These are phyloP conservation scores for Amborella trichopoda DNA, from an alignment of 164 flowering plant species.

Conservation along the genomic window DNA sequence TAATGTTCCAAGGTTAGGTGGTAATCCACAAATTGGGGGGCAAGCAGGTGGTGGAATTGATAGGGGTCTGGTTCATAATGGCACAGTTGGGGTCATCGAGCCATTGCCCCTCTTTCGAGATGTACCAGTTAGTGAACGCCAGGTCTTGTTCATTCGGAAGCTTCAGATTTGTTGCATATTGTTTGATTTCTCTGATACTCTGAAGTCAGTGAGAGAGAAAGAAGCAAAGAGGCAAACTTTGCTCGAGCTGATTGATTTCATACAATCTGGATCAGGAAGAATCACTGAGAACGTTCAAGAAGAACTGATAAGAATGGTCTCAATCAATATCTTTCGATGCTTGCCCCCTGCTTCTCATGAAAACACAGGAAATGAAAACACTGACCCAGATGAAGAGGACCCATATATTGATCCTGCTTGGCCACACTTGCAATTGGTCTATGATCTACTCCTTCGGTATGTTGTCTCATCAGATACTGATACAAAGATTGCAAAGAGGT, in stretches of 20 bases:
- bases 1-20: constrained; percentile 6
- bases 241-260: constrained; percentile 24
- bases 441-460: constrained; percentile 33
- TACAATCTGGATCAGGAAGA: constrained; percentile 24
- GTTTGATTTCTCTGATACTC: constrained; percentile 25
- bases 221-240: constrained; percentile 27
- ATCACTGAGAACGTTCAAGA: constrained; percentile 21
- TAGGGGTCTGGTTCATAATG: neutral
- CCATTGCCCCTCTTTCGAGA: constrained; percentile 44
- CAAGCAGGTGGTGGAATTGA: constrained; percentile 4
- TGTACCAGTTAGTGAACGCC: constrained; percentile 40
- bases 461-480: constrained; percentile 35
- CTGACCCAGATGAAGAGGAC: constrained; percentile 71
- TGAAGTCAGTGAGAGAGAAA: constrained; percentile 21
- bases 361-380: constrained; percentile 41
- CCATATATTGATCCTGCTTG: constrained; percentile 57
- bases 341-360: constrained; percentile 61
- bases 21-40: neutral
- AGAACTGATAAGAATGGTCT: constrained; percentile 39
- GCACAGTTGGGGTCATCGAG: constrained; percentile 23
- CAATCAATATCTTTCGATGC: constrained; percentile 54
- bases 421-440: constrained; percentile 37
- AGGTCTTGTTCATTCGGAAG: constrained; percentile 39
- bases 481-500: constrained; percentile 39
- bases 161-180: constrained; percentile 18